Percentiles rank a stretch among this genome's conserved stretches.
Conservation (phyloP, 2,329 filamentous ascomycete genomes). For the Aspergillus sp. region DNA sequence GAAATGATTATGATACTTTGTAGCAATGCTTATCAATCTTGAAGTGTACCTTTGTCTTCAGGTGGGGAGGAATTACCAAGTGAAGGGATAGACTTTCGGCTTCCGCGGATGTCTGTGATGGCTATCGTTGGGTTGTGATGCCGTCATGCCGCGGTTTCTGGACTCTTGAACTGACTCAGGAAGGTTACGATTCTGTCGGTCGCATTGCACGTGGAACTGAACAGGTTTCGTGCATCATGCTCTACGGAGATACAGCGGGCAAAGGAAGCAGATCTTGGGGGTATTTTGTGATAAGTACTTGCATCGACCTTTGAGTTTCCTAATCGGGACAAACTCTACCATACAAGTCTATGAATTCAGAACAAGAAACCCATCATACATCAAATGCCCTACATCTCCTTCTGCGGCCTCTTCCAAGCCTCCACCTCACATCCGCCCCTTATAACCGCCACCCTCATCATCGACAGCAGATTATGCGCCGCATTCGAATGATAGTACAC, state of each 20-base stretch:
- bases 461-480: conserved; percentile 15
- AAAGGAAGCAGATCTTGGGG: no score
- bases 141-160: not conserved
- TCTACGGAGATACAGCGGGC: not conserved
- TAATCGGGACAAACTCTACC: not conserved
- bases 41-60: no score
- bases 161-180: no score
- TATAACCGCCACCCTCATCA: conserved; percentile 6
- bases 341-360: not conserved
- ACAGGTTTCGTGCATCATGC: no score
- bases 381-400: not conserved
- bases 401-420: conserved; percentile 3
- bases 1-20: no score
- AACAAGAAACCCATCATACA: not conserved
- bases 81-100: no score
- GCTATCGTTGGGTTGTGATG: no score
- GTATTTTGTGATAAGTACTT: not conserved
- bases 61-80: no score
- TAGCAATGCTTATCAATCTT: no score
- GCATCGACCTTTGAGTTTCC: not conserved
- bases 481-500: conserved; percentile 22
- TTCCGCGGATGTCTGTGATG: no score
- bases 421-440: conserved; percentile 7
- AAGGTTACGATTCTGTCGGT: no score
- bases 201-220: not conserved